phyloP scores from a whole-genome alignment of 208 protist species.

The Tritrichomonas musculus region DNA sequence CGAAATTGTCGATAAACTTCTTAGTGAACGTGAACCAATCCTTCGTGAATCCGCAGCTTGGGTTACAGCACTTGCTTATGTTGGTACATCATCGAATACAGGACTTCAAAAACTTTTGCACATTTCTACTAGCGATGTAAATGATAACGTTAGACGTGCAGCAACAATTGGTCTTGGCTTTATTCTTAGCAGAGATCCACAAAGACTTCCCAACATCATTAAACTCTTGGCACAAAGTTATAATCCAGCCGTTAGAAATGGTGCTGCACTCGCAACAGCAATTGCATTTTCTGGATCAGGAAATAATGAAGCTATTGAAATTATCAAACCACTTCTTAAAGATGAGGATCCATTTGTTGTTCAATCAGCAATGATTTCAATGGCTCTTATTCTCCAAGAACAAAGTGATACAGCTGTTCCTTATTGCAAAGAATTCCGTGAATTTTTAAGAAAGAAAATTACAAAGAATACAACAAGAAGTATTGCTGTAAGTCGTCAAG shows the following conservation, averaged over 20 bases:
- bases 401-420: not conserved
- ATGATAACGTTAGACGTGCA: constrained; percentile 92
- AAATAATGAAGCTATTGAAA: constrained; percentile 58
- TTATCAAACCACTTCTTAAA: constrained; percentile 79
- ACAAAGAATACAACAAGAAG: not conserved
- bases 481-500: no score
- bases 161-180: constrained; percentile 94
- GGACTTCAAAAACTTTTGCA: constrained; percentile 85
- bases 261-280: constrained; percentile 87
- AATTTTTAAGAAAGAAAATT: not conserved
- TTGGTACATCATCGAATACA: constrained; percentile 70
- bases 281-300: constrained; percentile 78
- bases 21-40: constrained; percentile 35
- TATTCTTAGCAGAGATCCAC: constrained; percentile 81
- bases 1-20: constrained; percentile 74
- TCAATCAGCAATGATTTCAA: constrained; percentile 83
- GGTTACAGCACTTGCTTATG: constrained; percentile 88
- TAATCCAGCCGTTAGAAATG: constrained; percentile 95
- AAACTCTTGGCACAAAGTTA: constrained; percentile 65
- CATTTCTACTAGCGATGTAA: constrained; percentile 89
- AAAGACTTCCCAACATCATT: constrained; percentile 69
- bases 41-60: constrained; percentile 78
- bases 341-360: constrained; percentile 75
- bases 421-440: not conserved
- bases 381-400: constrained; percentile 77